Base-by-base conservation (phyloP, 164 flowering plant species). In the Umbellularia californica region DNA sequence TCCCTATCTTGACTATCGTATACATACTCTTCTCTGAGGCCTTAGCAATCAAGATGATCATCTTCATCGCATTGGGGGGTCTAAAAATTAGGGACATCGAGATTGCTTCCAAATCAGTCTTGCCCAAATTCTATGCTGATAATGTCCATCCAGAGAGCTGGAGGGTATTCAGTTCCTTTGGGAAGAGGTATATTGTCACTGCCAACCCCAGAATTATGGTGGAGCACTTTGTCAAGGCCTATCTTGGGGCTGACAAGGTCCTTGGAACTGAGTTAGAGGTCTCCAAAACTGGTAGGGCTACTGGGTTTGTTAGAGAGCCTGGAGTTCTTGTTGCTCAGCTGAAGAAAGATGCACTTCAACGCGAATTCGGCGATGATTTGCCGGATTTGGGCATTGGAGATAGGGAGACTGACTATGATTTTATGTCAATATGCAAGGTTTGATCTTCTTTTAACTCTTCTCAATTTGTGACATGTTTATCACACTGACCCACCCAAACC, bases 361-460 rank as follows among this genome's bases (percentile, higher is more conserved):
- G 55, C 24, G 97, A 92, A 66, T 83, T 90, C 41, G 88, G 90
- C 19, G 71, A 68, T 3, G 69, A 79, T 13, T 68, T 85, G 74
- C 97, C 94, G 4, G 92, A 92, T 81, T 72, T 92, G 77, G 97
- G 94, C 1, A 79, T 92, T 28, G 97, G 97, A 1, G 92, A 92
- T 76, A 71, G 90, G 58, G 85, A 81, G 50, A 80, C 89, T 7
- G 97, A 92, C 64, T 84, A 79, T 66, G 87, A 90, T 64, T 92
- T 92, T 88, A 88, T 92, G 92, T 80, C 90, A 13, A 14, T 90
- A 4, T 92, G 97, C 89, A 89, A 89, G 97, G 97, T 90, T 70
- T 41, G 81, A 20, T 67, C 33, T 27, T 62, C 9, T 50, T 30
- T 30, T 30, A 30, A 2, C 17, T 10, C 50, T n/a, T 41, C 58